phyloP scores from a whole-genome alignment of 257 asterid species.

The Solanum etuberosum region DNA sequence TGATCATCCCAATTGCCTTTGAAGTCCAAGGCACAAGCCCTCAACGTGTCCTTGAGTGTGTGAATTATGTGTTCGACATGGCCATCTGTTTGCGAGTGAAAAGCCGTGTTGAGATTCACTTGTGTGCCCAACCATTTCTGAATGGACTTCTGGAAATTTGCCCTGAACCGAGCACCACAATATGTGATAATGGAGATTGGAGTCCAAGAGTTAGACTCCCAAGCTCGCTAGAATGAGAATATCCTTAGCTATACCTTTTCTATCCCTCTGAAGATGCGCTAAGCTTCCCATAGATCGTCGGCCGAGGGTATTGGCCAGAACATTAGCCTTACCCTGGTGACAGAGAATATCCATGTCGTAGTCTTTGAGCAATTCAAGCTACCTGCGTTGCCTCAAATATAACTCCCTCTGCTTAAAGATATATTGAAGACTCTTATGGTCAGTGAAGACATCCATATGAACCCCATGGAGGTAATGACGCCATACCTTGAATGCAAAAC shows the following conservation, averaged over 20 bases:
- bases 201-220: neutral
- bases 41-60: neutral
- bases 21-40: neutral
- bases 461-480: neutral
- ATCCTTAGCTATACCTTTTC: neutral
- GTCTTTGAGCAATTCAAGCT: neutral
- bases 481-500: neutral
- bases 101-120: neutral
- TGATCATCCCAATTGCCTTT: neutral
- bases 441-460: neutral
- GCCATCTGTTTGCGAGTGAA: neutral
- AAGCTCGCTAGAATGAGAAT: neutral
- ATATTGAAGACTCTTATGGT: neutral
- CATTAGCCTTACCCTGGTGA: neutral
- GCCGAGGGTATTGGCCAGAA: neutral
- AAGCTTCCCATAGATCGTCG: neutral
- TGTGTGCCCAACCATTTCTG: neutral
- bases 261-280: neutral
- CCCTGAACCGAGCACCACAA: neutral
- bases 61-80: neutral
- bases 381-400: neutral
- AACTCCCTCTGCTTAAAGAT: neutral
- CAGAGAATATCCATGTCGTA: neutral
- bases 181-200: neutral
- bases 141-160: neutral